Percentiles rank a stretch among this genome's conserved stretches.
phyloP scores from a whole-genome alignment of 192 early-diverging fungal species.

The Backusella psychrophila region DNA sequence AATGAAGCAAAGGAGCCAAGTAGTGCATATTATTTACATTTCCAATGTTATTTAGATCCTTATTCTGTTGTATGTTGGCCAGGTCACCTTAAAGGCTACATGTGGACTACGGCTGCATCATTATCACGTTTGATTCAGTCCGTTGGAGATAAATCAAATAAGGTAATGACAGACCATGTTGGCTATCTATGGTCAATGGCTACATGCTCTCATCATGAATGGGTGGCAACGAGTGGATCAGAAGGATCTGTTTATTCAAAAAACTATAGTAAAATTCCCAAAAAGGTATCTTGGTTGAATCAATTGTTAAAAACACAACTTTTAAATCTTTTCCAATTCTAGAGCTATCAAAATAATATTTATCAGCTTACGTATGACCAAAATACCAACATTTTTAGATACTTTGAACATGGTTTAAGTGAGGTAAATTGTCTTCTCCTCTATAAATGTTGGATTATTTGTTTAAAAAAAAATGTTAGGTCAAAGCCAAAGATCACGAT shows the following conservation, averaged over 20 bases:
- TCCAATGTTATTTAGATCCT: neutral
- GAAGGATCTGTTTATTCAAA: neutral
- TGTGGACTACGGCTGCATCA: neutral
- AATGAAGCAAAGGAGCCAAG: neutral
- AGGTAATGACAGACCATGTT: neutral
- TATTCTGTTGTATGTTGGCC: neutral
- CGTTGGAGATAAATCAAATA: neutral
- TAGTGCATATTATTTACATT: neutral
- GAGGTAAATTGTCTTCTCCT: neutral
- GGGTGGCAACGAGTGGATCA: neutral
- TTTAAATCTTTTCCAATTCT: neutral
- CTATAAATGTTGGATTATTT: too few relatives aligned
- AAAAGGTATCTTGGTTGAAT: neutral
- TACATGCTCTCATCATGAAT: neutral
- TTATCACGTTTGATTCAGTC: neutral
- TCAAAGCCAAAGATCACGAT: neutral
- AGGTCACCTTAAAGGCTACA: neutral
- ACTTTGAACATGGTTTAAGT: neutral
- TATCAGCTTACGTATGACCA: conserved; percentile 5
- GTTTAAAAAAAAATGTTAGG: neutral
- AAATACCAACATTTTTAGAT: neutral
- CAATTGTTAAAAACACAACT: neutral
- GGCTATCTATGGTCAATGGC: conserved; percentile 14
- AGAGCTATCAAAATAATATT: neutral
- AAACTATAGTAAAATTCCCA: neutral